These are phyloP conservation scores for Lachnellula hyalina DNA, from an alignment of 2,329 filamentous ascomycete genomes.

Conservation along the genomic window DNA sequence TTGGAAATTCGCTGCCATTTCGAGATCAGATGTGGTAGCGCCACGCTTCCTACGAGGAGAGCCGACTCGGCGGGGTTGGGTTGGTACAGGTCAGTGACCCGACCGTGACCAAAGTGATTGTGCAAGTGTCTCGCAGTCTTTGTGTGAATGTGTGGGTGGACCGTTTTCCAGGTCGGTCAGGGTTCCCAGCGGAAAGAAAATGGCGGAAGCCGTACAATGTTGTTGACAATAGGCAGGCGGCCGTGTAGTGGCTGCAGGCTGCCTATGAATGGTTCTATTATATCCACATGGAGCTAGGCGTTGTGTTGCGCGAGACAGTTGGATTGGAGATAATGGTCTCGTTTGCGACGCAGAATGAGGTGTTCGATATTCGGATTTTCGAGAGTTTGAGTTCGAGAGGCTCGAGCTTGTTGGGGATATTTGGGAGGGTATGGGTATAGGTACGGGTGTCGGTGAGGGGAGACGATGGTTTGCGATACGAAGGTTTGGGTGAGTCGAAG, in stretches of 20 bases:
- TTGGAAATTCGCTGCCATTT: conserved; percentile 31
- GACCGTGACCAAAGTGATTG: conserved; percentile 13
- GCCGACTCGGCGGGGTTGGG: conserved; percentile 8
- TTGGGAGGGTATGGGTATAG: background rate
- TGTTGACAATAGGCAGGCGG: conserved; percentile 25
- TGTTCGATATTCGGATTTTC: conserved; percentile 4
- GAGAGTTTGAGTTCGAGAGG: background rate
- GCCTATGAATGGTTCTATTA: conserved; percentile 20
- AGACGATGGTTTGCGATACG: background rate
- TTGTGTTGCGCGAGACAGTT: conserved; percentile 22
- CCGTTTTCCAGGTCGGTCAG: background rate
- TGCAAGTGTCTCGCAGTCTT: conserved; percentile 5
- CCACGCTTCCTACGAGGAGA: conserved; percentile 24
- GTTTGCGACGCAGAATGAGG: conserved; percentile 23
- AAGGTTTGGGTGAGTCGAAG: too few relatives aligned
- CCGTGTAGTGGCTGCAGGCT: conserved; percentile 24
- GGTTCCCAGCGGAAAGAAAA: conserved; percentile 6
- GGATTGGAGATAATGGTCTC: conserved; percentile 14
- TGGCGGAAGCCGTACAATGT: conserved; percentile 11
- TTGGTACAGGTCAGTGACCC: conserved; percentile 20
- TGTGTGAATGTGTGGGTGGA: background rate
- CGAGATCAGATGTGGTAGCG: conserved; percentile 20
- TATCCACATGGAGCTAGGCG: conserved; percentile 24
- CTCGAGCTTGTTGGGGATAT: background rate
- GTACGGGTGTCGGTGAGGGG: background rate